phyloP scores from a whole-genome alignment of 306 rosid genomes.

The Chamaecrista fasciculata region DNA sequence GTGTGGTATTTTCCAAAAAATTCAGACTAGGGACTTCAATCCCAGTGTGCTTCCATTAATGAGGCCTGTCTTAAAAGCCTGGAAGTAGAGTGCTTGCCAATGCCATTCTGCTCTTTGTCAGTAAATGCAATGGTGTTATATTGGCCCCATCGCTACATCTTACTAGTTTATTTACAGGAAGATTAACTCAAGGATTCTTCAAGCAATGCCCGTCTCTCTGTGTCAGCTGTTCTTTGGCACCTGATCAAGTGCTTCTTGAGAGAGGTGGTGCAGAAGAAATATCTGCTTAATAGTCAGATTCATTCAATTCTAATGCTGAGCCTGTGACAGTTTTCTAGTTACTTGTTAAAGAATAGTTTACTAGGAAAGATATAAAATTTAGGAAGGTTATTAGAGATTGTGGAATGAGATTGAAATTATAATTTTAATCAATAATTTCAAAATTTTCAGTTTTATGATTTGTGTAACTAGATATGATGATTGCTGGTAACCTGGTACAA shows the following conservation, averaged over 20 bases:
- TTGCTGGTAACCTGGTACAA: background rate
- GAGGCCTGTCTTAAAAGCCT: conserved; percentile 5
- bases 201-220: background rate
- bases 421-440: background rate
- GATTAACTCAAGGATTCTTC: background rate
- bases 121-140: conserved; percentile 3
- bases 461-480: background rate
- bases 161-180: conserved; percentile 11
- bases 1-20: conserved; percentile 1
- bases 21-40: background rate
- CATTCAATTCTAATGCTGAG: background rate
- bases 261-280: background rate
- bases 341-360: background rate
- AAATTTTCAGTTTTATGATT: background rate
- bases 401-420: background rate
- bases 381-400: background rate
- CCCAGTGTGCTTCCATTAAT: background rate
- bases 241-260: background rate
- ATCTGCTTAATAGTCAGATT: background rate
- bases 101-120: background rate
- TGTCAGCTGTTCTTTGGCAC: background rate
- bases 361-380: background rate
- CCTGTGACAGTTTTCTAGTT: background rate
- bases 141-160: background rate
- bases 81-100: background rate